Conservation (phyloP, 2,329 filamentous ascomycete species). For the Aspergillus sp. region DNA sequence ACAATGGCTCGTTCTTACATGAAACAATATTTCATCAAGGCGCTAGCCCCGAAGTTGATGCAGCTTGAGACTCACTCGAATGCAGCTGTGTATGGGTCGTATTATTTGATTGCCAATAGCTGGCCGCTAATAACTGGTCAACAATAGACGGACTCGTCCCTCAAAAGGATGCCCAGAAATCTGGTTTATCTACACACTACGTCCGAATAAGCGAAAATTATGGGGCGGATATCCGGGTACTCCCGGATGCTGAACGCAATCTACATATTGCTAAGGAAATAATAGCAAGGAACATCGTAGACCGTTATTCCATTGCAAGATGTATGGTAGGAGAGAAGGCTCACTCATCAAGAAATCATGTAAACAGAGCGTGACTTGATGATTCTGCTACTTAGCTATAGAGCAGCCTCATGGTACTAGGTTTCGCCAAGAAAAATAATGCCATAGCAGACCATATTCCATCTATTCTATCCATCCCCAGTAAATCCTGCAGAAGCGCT, state of each 20-base stretch:
- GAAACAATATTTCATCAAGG: conserved; percentile 53
- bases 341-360: not conserved
- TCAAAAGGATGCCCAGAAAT: conserved; percentile 46
- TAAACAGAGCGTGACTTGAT: too few species aligned
- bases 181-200: conserved; percentile 53
- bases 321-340: too few species aligned
- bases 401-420: too few species aligned
- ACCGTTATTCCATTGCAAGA: too few species aligned
- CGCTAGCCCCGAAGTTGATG: conserved; percentile 54
- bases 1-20: conserved; percentile 58
- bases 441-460: too few species aligned
- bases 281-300: too few species aligned
- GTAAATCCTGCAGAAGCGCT: too few species aligned
- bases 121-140: not conserved
- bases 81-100: conserved; percentile 46
- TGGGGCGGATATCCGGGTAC: conserved; percentile 58
- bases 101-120: not conserved
- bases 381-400: too few species aligned
- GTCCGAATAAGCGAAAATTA: conserved; percentile 55
- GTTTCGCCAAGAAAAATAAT: too few species aligned
- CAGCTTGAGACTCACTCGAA: conserved; percentile 55
- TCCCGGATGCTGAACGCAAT: too few species aligned
- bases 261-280: too few species aligned
- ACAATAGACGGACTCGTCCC: conserved; percentile 48
- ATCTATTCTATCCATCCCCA: too few species aligned